These are phyloP conservation scores for Paecilomyces sp. DNA, from an alignment of 2,329 filamentous ascomycete species.

Conservation along the genomic window DNA sequence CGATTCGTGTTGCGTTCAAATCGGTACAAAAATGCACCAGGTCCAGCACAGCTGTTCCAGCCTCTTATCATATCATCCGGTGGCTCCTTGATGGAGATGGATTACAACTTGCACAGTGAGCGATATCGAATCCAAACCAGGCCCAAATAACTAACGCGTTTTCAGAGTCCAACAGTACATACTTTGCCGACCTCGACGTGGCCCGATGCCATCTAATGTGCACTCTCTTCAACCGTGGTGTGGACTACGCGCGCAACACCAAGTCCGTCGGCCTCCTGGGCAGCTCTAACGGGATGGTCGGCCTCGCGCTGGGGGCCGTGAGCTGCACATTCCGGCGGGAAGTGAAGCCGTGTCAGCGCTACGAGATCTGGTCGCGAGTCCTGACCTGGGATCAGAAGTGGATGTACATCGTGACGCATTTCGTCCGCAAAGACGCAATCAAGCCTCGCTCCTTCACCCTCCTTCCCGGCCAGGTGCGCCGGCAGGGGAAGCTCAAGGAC, in stretches of 20 bases:
- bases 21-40: conserved; percentile 4
- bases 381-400: conserved; percentile 24
- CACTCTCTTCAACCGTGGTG: conserved; percentile 7
- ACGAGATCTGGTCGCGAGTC: conserved; percentile 18
- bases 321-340: conserved; percentile 15
- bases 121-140: background rate
- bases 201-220: conserved; percentile 44
- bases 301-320: conserved; percentile 13
- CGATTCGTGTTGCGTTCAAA: conserved; percentile 8
- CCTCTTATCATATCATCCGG: conserved; percentile 8
- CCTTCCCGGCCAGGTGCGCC: conserved; percentile 2
- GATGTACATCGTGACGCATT: conserved; percentile 23
- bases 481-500: conserved; percentile 8
- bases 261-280: conserved; percentile 6
- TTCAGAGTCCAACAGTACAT: conserved; percentile 45
- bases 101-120: conserved; percentile 13
- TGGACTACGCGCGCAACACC: conserved; percentile 10
- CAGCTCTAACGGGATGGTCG: conserved; percentile 6
- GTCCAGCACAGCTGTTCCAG: conserved; percentile 7
- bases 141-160: background rate
- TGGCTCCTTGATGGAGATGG: conserved; percentile 7
- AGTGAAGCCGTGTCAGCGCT: conserved; percentile 15
- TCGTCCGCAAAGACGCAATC: conserved; percentile 12
- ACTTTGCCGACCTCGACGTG: conserved; percentile 50
- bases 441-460: conserved; percentile 8